Conservation (phyloP, 176 grass and related monocot genomes). For the Lolium multiflorum region DNA sequence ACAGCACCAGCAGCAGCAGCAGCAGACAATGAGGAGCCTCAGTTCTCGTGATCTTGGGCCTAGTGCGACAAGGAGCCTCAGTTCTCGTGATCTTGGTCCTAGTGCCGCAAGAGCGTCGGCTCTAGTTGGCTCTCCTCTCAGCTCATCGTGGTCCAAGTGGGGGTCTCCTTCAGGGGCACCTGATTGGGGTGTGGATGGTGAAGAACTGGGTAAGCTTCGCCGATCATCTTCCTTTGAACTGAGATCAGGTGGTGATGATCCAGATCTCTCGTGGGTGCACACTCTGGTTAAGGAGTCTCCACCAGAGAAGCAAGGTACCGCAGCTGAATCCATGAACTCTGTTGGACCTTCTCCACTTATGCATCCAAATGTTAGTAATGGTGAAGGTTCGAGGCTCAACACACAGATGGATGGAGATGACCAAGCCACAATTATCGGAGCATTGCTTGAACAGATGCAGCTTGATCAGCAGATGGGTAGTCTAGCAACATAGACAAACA, state of each 20-base stretch:
- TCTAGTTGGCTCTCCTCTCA: constrained; percentile 62
- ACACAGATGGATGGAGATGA: constrained; percentile 46
- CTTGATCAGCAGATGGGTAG: constrained; percentile 68
- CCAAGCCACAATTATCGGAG: constrained; percentile 61
- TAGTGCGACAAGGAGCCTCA: constrained; percentile 65
- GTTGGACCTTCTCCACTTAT: constrained; percentile 41
- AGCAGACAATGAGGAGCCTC: constrained; percentile 77
- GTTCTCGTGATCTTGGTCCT: constrained; percentile 74
- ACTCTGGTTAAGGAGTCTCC: constrained; percentile 80
- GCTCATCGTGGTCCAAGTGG: constrained; percentile 70
- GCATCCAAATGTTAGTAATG: constrained; percentile 23
- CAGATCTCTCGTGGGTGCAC: constrained; percentile 86
- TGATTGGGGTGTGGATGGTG: constrained; percentile 72
- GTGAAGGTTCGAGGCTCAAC: constrained; percentile 41
- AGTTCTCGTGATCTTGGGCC: constrained; percentile 79
- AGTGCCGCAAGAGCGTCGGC: constrained; percentile 48
- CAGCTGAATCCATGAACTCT: constrained; percentile 45
- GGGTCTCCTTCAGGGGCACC: constrained; percentile 61
- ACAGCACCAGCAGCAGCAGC: constrained; percentile 48
- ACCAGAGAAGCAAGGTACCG: constrained; percentile 59
- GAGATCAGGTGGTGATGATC: constrained; percentile 63
- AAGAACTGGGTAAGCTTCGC: constrained; percentile 72
- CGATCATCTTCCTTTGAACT: constrained; percentile 85
- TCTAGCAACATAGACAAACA: constrained; percentile 54
- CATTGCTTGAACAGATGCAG: constrained; percentile 78